Base-by-base conservation (phyloP, 2,329 filamentous ascomycete genomes). In the Ascochyta viciae-villosae region DNA sequence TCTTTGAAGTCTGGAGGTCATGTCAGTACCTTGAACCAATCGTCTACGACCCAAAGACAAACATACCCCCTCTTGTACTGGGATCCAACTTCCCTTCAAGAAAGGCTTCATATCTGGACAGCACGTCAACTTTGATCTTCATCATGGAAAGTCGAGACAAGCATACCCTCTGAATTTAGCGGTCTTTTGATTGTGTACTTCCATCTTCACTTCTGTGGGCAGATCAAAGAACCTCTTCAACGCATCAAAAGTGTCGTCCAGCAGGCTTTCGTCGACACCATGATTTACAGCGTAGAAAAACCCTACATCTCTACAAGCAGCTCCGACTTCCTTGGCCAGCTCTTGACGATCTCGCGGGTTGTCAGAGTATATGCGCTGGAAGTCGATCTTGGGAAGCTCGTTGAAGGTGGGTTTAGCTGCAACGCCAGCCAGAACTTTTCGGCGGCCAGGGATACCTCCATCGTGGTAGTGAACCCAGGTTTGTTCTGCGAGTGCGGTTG, bases 31-130 rank as follows among this genome's bases (percentile, higher is more conserved):
- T 35, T 34, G 31, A 13, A 15, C 12, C 4, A 29, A 12, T 26
- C 16, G 16, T 8, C 12, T n/a, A 16, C 22, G 27, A 15, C 12
- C 3, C 2, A 15, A 8, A 13, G 3, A 7, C 23, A 19, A 6
- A 53, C 57, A 31, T 54, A 70, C 67, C 74, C 45, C 72, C 74
- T 51, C 70, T 61, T 2, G 71, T 76, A 22, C 65, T 71, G 7
- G 68, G 68, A 59, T 76, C 73, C 2, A 76, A 56, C 46, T 69
- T 74, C 5, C 73, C 74, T 56, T 75, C 73, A 0, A 75, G 54
- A 43, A 75, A 74, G 0, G 68, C 71, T 58, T 76, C 72, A 13
- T 57, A 51, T 13, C 53, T 56, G 23, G 34, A 5, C 8, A 9
- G 4, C 1, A 7, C 27, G 24, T 57, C 10, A 51, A 38, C 16